Percentiles rank a stretch among this genome's conserved stretches.
phyloP scores from a whole-genome alignment of 2,329 filamentous ascomycete species.

The Sclerotinia subarctica region DNA sequence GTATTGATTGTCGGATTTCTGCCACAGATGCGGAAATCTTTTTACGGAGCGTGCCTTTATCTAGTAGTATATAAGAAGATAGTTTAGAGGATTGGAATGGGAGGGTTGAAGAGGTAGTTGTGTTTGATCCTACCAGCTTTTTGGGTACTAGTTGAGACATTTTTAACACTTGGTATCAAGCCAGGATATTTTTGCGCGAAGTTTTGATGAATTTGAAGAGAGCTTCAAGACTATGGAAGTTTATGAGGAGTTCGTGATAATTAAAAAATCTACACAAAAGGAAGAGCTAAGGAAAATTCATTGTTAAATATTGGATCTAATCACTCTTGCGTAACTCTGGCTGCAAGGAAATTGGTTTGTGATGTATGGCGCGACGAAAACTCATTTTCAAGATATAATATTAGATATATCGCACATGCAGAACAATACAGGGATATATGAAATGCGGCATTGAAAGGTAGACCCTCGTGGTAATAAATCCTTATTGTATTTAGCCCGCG shows the following conservation, averaged over 20 bases:
- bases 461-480: too few relatives aligned
- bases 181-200: background rate
- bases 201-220: background rate
- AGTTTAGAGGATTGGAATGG: too few relatives aligned
- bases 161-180: background rate
- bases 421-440: background rate
- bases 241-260: background rate
- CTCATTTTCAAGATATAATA: too few relatives aligned
- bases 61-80: background rate
- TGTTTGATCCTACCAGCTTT: background rate
- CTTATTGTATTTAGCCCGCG: too few relatives aligned
- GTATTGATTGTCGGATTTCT: background rate
- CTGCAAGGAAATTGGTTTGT: background rate
- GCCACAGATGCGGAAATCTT: background rate
- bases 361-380: rapidly evolving
- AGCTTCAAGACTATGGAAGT: background rate
- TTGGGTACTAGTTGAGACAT: background rate
- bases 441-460: too few relatives aligned
- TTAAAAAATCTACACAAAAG: background rate
- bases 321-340: too few relatives aligned
- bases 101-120: too few relatives aligned
- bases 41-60: background rate
- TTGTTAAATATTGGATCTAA: background rate
- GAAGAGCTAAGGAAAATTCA: background rate
- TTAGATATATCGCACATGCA: too few relatives aligned